Base-by-base conservation (phyloP, 768 basidiomycete species). In the Trametes cubensis region DNA sequence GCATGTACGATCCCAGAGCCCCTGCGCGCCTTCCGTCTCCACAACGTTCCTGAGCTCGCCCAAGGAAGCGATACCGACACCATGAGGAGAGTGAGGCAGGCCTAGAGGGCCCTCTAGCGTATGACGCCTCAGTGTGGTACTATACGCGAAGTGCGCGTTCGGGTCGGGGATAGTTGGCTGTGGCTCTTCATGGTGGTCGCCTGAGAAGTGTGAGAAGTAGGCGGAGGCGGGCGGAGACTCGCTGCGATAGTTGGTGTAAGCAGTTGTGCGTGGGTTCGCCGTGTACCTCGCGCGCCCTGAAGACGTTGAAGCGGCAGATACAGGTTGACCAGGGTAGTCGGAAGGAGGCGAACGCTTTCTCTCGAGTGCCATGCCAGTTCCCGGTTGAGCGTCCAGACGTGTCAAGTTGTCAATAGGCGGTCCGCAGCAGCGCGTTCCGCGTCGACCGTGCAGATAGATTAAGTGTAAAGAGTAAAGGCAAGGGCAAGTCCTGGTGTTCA, bases 151-250 rank as follows among this genome's bases (percentile, higher is more conserved):
- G 69, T 94, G 92, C 4, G 83, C 72, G 30, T 82, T 80, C 1
- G 92, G 89, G 54, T 85, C 86, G 0, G 88, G 79, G 0, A 84
- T 34, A 6, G 60, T 79, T 0, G 87, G 85, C 38, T 84, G 80
- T 11, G 87, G 78, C 63, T 84, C 80, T n/a, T 75, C 74, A 46
- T 78, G 70, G 73, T 74, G 65, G 65, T 84, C 79, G 55, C 75
- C 78, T 20, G 83, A 79, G 34, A 85, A 80, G 1, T 83, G 72
- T 0, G 88, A 81, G 68, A 93, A 94, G 73, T 93, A 93, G 0
- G 89, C 81, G 2, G 91, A 92, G 0, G 92, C 92, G 0, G 92
- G 92, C 2, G 90, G 92, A 6, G 89, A 90, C 2, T 79, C 79
- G 1, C 71, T 61, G 50, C 79, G 72, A 52, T 63, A 58, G 34